Evolutionary conservation across 768 basidiomycete species (phyloP), one percentile per base, ranked within the genome.

Genomic region (Sistotremastrum suecicum): DNA sequence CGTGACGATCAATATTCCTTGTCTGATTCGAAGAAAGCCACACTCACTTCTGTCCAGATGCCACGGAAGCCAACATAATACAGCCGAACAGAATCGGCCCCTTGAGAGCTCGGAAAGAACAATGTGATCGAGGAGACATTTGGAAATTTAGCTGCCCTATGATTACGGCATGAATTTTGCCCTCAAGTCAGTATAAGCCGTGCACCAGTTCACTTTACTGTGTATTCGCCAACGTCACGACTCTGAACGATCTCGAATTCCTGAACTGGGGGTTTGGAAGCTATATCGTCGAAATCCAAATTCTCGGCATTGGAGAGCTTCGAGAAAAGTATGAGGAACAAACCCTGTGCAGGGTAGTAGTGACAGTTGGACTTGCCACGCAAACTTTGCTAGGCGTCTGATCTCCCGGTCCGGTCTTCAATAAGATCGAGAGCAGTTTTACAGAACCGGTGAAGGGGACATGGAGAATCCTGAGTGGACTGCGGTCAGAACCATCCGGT

Each of bases 21-120:
- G 7, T 7, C 10, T 11, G 1, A 11, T 32, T 9, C 1, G 31
- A 38, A 34, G 39, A 49, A 32, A 34, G n/a, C 31, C 5, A 33
- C 9, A 34, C 62, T n/a, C 58, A 83, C 85, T 69, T 86, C 76
- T 41, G 71, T 75, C 80, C 83, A 88, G 34, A 76, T 72, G 2
- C 91, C 91, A 11, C 87, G 66, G 56, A 94, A 80, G 9, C 90
- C 89, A 29, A 94, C 58, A 55, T 90, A 94, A 56, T 86, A 92
- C 7, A 94, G 65, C 30, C 78, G 71, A 0, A 75, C 77, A 0
- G 74, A 76, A 9, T 88, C 83, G 7, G 83, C 84, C 33, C 86
- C 87, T 58, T 83, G 84, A 2, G 81, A 76, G 2, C 71, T 70
- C 3, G 89, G 87, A 54, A 94, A 75, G 59, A 83, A 90, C 5